Evolutionary conservation across 2,329 filamentous ascomycete genomes (phyloP).

Genomic region (Xylariomycetidae sp.): DNA sequence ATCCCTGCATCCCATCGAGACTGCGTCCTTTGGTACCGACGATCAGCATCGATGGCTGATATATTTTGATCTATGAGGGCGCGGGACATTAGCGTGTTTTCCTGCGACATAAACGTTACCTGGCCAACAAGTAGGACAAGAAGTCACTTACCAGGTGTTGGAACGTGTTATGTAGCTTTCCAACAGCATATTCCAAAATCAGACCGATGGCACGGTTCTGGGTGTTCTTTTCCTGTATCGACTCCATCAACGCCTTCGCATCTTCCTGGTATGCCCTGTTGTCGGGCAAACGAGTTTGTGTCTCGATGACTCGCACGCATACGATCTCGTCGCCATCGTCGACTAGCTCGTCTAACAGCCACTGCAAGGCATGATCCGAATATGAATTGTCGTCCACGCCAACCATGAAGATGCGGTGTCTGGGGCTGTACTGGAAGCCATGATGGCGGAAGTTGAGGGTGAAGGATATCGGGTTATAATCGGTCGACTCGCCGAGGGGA

Average conservation of each 20-base stretch:
- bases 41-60: constrained; percentile 86
- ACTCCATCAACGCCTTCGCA: constrained; percentile 67
- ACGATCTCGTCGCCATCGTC: constrained; percentile 93
- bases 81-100: constrained; percentile 6
- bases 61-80: constrained; percentile 69
- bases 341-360: constrained; percentile 86
- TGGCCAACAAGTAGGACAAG: not conserved
- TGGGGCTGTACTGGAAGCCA: constrained; percentile 74
- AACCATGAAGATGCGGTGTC: constrained; percentile 84
- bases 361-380: constrained; percentile 87
- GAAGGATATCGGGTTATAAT: constrained; percentile 61
- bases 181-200: constrained; percentile 80
- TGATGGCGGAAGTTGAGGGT: constrained; percentile 83
- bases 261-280: constrained; percentile 72
- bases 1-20: constrained; percentile 77
- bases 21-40: constrained; percentile 85
- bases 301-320: constrained; percentile 83
- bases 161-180: constrained; percentile 86
- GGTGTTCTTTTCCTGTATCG: constrained; percentile 73
- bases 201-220: constrained; percentile 80
- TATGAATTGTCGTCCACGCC: constrained; percentile 89
- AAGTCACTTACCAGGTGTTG: constrained; percentile 69
- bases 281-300: constrained; percentile 65
- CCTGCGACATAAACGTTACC: not conserved
- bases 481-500: constrained; percentile 52